Evolutionary conservation across 2,329 filamentous ascomycete genomes (phyloP).

Genomic region (Saccharata proteae): DNA sequence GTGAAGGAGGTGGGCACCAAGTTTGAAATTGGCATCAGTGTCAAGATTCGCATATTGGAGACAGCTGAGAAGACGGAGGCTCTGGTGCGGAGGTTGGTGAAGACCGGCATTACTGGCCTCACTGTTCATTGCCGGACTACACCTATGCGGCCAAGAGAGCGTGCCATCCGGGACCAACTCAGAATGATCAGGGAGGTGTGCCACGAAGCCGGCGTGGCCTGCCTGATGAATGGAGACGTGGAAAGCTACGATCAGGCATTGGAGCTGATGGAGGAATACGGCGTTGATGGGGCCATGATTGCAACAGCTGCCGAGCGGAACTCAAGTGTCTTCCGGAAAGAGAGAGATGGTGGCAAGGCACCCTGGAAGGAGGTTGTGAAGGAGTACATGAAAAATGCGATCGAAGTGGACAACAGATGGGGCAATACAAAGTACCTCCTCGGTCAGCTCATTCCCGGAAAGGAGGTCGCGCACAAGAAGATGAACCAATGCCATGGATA

Average conservation of each 20-base stretch:
- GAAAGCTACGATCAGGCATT: slow-evolving; percentile 60
- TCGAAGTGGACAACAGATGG: slow-evolving; percentile 75
- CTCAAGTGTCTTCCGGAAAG: slow-evolving; percentile 67
- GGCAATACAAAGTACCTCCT: slow-evolving; percentile 91
- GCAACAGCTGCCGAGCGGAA: slow-evolving; percentile 87
- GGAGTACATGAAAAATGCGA: slow-evolving; percentile 58
- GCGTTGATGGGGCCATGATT: slow-evolving; percentile 95
- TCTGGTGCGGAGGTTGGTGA: slow-evolving; percentile 65
- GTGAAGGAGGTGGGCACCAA: slow-evolving; percentile 65
- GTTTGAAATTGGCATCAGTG: slow-evolving; percentile 84
- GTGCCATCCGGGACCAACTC: slow-evolving; percentile 75
- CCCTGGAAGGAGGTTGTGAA: slow-evolving; percentile 68
- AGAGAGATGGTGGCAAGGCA: slow-evolving; percentile 55
- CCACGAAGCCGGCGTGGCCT: slow-evolving; percentile 74
- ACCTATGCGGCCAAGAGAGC: slow-evolving; percentile 84
- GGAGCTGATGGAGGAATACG: slow-evolving; percentile 60
- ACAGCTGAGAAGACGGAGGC: slow-evolving; percentile 62
- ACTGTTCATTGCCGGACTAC: slow-evolving; percentile 95
- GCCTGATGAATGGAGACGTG: slow-evolving; percentile 93
- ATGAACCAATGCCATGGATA: slow-evolving; percentile 62
- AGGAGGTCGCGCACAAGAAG: slow-evolving; percentile 48
- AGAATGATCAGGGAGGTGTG: slow-evolving; percentile 74
- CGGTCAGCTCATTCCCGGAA: slow-evolving; percentile 74
- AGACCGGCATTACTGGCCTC: slow-evolving; percentile 81
- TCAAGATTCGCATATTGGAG: slow-evolving; percentile 86